Evolutionary conservation across 2,329 filamentous ascomycete genomes (phyloP).

Genomic region (Verticillium isaacii): DNA sequence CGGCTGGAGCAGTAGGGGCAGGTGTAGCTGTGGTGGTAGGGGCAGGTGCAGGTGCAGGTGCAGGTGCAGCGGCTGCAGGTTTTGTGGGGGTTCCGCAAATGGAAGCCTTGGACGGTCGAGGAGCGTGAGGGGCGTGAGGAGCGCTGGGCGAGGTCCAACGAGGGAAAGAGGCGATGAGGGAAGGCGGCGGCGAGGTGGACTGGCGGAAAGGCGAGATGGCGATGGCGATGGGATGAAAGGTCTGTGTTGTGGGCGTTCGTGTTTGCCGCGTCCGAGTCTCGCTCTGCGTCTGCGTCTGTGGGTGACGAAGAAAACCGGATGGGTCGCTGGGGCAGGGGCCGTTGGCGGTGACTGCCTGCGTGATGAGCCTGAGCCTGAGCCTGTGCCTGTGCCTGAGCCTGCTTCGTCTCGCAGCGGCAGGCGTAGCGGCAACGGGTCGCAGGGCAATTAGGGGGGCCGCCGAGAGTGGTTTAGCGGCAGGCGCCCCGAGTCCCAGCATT

Average conservation of each 20-base stretch:
- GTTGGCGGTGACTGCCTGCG: not conserved
- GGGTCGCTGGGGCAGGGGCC: not conserved
- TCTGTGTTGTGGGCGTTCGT: not conserved
- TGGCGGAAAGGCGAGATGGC: not conserved
- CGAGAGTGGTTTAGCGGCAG: conserved; percentile 7
- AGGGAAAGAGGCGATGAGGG: not conserved
- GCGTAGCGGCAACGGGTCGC: conserved; percentile 1
- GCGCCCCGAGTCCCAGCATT: conserved; percentile 6
- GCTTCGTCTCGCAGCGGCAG: not conserved
- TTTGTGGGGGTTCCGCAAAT: not conserved
- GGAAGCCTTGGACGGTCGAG: not conserved
- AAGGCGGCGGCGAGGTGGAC: not conserved
- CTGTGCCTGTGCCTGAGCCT: too few species aligned
- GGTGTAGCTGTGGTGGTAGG: not conserved
- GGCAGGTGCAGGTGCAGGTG: not conserved
- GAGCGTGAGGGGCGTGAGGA: not conserved
- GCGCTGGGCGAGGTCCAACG: not conserved
- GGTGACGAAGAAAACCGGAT: not conserved
- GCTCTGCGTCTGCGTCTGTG: not conserved
- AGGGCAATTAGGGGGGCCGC: not conserved
- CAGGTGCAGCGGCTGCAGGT: conserved; percentile 1
- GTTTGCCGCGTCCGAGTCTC: too few species aligned
- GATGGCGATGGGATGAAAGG: not conserved
- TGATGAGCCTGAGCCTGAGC: not conserved
- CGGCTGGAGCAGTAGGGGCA: not conserved